phyloP scores from a whole-genome alignment of 1,139 yeast species.

The Saccharomyces hybrid region DNA sequence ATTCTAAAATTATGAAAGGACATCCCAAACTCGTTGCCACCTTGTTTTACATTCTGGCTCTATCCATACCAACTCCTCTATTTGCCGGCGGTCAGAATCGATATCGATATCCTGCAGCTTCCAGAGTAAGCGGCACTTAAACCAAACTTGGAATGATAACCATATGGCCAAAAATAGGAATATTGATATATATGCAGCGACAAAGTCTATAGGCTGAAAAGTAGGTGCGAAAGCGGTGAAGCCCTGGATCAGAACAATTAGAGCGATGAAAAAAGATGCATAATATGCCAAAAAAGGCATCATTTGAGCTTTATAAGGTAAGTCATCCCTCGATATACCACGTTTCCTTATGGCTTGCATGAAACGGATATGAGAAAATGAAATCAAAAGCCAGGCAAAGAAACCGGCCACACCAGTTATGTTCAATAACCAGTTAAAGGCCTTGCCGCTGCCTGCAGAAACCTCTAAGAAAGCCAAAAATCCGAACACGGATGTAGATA shows the following conservation, averaged over 20 bases:
- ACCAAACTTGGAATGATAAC: constrained; percentile 41
- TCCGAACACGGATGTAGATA: constrained; percentile 54
- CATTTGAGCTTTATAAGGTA: constrained; percentile 55
- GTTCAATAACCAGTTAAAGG: constrained; percentile 78
- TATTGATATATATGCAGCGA: constrained; percentile 54
- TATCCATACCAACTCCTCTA: constrained; percentile 29
- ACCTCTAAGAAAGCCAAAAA: constrained; percentile 61
- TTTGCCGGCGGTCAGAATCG: constrained; percentile 50
- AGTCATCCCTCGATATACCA: constrained; percentile 52
- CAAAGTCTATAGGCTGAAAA: constrained; percentile 43
- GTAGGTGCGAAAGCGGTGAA: constrained; percentile 31
- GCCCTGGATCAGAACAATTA: constrained; percentile 48
- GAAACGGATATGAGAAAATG: constrained; percentile 58
- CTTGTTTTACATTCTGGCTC: neutral
- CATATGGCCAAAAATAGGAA: constrained; percentile 42
- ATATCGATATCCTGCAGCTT: constrained; percentile 49
- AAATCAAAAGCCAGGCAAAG: constrained; percentile 65
- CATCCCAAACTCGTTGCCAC: neutral
- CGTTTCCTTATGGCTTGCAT: constrained; percentile 52
- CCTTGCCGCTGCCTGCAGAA: constrained; percentile 49
- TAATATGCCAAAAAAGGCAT: constrained; percentile 64
- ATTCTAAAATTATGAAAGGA: neutral
- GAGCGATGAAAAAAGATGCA: constrained; percentile 38
- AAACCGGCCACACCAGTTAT: constrained; percentile 72
- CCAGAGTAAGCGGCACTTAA: constrained; percentile 35